Evolutionary conservation across 176 grass and related monocot species (phyloP).

Genomic region (Thalia dealbata): DNA sequence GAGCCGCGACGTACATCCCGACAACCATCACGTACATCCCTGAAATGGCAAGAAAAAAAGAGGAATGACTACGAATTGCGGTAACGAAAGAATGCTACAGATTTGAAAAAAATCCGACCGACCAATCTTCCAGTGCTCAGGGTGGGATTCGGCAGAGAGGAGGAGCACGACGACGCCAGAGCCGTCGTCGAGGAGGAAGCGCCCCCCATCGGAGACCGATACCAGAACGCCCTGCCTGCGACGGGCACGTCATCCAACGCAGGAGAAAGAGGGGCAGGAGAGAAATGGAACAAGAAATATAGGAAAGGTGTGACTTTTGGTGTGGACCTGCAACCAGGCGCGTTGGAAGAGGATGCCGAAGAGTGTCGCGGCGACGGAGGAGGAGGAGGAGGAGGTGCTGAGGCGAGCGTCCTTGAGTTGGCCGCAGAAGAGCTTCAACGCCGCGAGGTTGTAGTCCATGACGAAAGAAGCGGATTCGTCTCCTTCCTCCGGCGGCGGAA

Average conservation of each 20-base stretch:
- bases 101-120: background rate
- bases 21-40: constrained; percentile 84
- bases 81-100: background rate
- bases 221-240: constrained; percentile 62
- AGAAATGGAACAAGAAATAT: background rate
- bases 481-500: background rate
- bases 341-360: constrained; percentile 76
- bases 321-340: constrained; percentile 71
- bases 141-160: constrained; percentile 26
- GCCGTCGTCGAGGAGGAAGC: constrained; percentile 57
- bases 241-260: background rate
- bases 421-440: constrained; percentile 63
- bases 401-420: constrained; percentile 30
- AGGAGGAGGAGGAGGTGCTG: constrained; percentile 20
- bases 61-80: background rate
- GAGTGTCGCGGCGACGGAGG: constrained; percentile 35
- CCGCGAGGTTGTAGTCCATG: constrained; percentile 78
- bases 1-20: constrained; percentile 29
- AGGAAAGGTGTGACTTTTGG: background rate
- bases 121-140: constrained; percentile 26
- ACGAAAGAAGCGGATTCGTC: background rate
- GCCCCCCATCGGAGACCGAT: constrained; percentile 20
- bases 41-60: constrained; percentile 20
- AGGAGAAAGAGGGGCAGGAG: background rate
- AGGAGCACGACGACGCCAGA: constrained; percentile 44